A percentile compares a stretch with the other conserved stretches of the same genome.
Conservation (phyloP, 208 protist genomes). For the Phytomonas sp. region DNA sequence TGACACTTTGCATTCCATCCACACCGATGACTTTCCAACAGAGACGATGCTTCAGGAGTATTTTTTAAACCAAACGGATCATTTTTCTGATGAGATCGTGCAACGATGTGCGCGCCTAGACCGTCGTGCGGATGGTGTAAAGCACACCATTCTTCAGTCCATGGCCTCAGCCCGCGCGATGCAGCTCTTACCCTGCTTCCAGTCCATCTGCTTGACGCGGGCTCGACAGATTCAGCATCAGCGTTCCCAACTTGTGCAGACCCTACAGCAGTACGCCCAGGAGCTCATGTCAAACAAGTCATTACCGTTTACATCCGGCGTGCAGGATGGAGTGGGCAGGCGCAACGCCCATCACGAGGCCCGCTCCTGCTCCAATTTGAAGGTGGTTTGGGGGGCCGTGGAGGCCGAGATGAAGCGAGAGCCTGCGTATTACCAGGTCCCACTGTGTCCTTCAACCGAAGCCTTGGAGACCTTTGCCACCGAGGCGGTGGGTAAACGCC, state of each 20-base stretch:
- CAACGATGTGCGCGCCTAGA: slow-evolving; percentile 12
- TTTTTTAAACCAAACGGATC: neutral
- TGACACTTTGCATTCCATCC: neutral
- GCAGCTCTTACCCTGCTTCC: slow-evolving; percentile 15
- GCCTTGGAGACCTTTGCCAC: slow-evolving; percentile 15
- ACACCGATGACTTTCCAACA: neutral
- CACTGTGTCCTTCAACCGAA: slow-evolving; percentile 19
- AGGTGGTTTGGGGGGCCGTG: slow-evolving; percentile 13
- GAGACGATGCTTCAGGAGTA: neutral
- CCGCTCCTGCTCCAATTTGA: slow-evolving; percentile 6
- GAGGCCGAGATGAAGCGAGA: slow-evolving; percentile 16
- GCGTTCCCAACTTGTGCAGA: slow-evolving; percentile 25
- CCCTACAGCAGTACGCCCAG: slow-evolving; percentile 20
- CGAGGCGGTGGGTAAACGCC: slow-evolving; percentile 19
- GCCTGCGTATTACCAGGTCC: slow-evolving; percentile 19
- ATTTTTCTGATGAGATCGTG: slow-evolving; percentile 15
- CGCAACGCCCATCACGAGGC: slow-evolving; percentile 1
- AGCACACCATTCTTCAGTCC: slow-evolving; percentile 18
- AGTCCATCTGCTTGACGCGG: slow-evolving; percentile 20
- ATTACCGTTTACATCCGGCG: neutral
- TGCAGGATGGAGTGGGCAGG: neutral
- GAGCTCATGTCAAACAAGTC: slow-evolving; percentile 7
- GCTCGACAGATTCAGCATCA: slow-evolving; percentile 25
- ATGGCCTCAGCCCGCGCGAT: slow-evolving; percentile 17
- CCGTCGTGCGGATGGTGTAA: slow-evolving; percentile 19